Evolutionary conservation across 2,329 filamentous ascomycete species (phyloP).

Genomic region (Xylaria hypoxylon): DNA sequence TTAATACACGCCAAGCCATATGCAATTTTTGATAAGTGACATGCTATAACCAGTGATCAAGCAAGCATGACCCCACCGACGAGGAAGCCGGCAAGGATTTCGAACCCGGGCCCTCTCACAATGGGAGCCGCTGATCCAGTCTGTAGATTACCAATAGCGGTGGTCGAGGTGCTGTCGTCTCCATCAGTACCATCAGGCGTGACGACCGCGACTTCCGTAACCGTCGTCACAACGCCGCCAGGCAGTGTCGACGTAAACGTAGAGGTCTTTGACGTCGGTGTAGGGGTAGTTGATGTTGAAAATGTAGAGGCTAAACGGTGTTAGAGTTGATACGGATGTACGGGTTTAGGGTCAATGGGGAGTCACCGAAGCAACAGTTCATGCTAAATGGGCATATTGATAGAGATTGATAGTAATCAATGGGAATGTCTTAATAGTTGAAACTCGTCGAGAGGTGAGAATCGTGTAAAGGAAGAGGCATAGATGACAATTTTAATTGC

Average conservation of each 20-base stretch:
- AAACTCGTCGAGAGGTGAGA: neutral
- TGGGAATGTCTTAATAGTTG: no score
- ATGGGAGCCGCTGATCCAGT: constrained; percentile 40
- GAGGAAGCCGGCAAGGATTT: constrained; percentile 44
- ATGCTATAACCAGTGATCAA: constrained; percentile 23
- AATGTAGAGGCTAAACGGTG: constrained; percentile 36
- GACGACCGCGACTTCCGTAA: constrained; percentile 48
- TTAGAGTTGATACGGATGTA: constrained; percentile 26
- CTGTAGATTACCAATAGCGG: constrained; percentile 45
- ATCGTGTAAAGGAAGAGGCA: no score
- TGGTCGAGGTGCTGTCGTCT: constrained; percentile 33
- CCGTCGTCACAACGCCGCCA: constrained; percentile 48
- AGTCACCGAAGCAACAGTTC: neutral
- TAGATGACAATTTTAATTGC: neutral
- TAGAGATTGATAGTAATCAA: neutral
- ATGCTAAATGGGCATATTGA: neutral
- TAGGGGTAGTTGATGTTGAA: constrained; percentile 39
- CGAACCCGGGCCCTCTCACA: constrained; percentile 35
- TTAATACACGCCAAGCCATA: constrained; percentile 3
- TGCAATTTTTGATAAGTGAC: neutral
- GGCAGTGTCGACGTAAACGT: constrained; percentile 48
- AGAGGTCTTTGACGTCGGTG: constrained; percentile 43
- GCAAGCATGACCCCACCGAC: constrained; percentile 45
- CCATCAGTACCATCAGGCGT: constrained; percentile 41
- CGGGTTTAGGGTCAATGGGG: neutral